Base-by-base conservation (phyloP, 2,329 filamentous ascomycete genomes). In the Gnomoniopsis smithogilvyi region DNA sequence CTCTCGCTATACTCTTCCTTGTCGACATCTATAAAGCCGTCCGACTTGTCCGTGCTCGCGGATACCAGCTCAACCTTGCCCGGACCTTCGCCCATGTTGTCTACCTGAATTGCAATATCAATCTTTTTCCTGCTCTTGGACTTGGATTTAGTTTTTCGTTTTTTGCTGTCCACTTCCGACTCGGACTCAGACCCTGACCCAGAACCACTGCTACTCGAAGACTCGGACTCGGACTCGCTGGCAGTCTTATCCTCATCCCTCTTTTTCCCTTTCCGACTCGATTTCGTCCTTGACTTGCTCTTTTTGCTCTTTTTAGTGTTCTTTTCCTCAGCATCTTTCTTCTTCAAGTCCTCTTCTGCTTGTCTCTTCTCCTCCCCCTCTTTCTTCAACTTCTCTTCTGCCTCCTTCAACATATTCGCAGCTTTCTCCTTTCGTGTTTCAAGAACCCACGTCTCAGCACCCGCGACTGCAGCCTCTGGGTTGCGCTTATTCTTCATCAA, bases 401-500 rank as follows among this genome's bases (percentile, higher is more conserved):
- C 71, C 38, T 76, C 75, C 59, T 74, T 72, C 19, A 75, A 65
- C 64, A 76, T 74, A 65, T 77, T 76, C 53, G 78, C 72, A 65
- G 76, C 75, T 70, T 78, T 80, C 64, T 79, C 79, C 65, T 76
- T 77, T 41, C 80, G 72, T 36, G 77, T 79, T 58, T 78, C 75
- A 26, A 72, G 68, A 0, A 85, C 73, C 78, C 84, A 87, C 11
- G 73, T 72, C 14, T 76, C 77, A 0, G 76, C 72, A 2, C 71
- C 73, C 8, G 72, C 75, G 3, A 86, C 72, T 0, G 80, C 84
- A 0, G 69, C 74, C 38, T 76, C 72, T 0, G 83, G 79, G 57
- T 76, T 71, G 11, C 77, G 76, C 74, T 86, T 86, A 66, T 85
- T 72, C 65, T 78, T 78, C 62, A 87, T 73, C 51, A 87, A 73